Evolutionary conservation across 1,284 basidiomycete genomes (phyloP), one percentile per base, ranked within the genome.

Genomic region (Xerocomus cyaneibrunnescens): DNA sequence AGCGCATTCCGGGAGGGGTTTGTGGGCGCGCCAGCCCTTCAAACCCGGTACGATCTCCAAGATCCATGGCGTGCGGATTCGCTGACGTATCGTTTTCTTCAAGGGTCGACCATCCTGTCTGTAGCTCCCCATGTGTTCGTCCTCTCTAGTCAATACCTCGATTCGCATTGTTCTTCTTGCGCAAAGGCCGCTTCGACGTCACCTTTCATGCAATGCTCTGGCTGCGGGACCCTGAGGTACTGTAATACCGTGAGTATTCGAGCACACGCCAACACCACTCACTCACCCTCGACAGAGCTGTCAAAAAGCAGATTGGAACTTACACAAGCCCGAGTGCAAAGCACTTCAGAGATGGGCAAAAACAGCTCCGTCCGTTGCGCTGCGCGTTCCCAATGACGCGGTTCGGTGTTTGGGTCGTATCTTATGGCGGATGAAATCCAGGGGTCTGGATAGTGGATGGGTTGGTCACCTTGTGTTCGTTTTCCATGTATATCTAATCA

Each of bases 241-340:
- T 95, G 93, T 66, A 78, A 83, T 44, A 59, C 74, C 9, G 92
- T 92, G 58, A 52, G 68, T 61, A 5, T 17, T 45, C 7, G 10
- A 30, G 10, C 7, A 16, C 27, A 3, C 12, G 14, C 2, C 21
- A 37, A 38, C 8, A 5, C 34, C 41, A 27, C 28, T 47, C 17
- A 32, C 47, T 50, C 50, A 49, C 27, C 37, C 28, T 27, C 3
- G 12, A 5, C 54, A 94, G 91, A 67, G 64, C 31, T 96, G 94
- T 62, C 92, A 94, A 72, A 81, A 73, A 31, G 67, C 70, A 36
- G 92, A 94, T 62, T 96, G 93, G 93, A 35, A 64, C 0, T 43
- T 78, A 1, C 93, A 96, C 67, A 89, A 87, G 68, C 66, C 69
- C 7, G 93, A 96, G 75, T 96, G 93, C 62, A 57, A 57, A 6